A percentile compares a stretch with the other conserved stretches of the same genome.
Evolutionary conservation across 441 rosid genomes (phyloP).

Genomic region (Erodium texanum): DNA sequence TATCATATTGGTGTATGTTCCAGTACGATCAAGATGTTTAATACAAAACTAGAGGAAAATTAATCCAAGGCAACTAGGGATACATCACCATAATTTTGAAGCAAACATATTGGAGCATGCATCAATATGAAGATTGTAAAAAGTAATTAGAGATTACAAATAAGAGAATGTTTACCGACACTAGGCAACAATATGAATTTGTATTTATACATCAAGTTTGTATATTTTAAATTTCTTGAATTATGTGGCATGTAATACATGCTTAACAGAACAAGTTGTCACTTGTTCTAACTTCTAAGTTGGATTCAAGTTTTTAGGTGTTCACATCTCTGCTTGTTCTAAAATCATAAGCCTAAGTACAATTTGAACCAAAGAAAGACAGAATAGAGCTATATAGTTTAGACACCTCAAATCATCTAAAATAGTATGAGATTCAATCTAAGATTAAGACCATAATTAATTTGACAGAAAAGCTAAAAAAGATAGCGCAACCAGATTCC

Average conservation of each 20-base stretch:
- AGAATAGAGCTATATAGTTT: constrained; percentile 3
- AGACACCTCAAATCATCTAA: not conserved
- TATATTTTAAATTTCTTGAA: not conserved
- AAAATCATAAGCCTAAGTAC: not conserved
- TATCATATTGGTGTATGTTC: not conserved
- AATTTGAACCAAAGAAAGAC: not conserved
- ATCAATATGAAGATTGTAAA: not conserved
- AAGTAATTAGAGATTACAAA: not conserved
- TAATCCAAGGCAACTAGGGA: not conserved
- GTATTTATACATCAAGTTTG: not conserved
- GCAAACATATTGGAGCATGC: not conserved
- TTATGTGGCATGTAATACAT: not conserved
- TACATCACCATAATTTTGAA: not conserved
- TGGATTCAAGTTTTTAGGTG: not conserved
- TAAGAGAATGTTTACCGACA: not conserved
- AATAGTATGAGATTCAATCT: not conserved
- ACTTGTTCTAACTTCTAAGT: not conserved
- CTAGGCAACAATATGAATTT: not conserved
- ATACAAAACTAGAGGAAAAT: not conserved
- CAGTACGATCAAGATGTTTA: not conserved
- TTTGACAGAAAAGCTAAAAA: not conserved
- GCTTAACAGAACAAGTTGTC: not conserved
- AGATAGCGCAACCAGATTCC: not conserved
- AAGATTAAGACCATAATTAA: not conserved
- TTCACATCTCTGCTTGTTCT: not conserved